Conservation (phyloP, 2,329 filamentous ascomycete genomes). For the Thermomyces lanuginosus region DNA sequence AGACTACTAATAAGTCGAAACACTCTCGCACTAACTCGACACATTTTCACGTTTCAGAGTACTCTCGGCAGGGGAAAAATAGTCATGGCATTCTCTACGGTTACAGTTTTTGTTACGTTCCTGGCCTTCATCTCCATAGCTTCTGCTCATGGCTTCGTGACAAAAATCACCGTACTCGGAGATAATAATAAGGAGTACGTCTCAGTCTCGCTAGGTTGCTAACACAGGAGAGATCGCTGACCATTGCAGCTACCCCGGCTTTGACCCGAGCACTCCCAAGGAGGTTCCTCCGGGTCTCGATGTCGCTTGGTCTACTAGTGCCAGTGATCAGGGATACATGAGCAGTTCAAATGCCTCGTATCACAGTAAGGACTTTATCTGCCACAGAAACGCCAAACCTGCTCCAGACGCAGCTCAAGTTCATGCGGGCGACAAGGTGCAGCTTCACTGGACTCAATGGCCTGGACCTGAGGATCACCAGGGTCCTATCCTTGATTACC, state of each 20-base stretch:
- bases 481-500: slow-evolving; percentile 48
- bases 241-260: slow-evolving; percentile 28
- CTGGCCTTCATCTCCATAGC: slow-evolving; percentile 21
- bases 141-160: slow-evolving; percentile 24
- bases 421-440: slow-evolving; percentile 42
- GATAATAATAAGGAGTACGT: slow-evolving; percentile 14
- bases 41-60: too few species aligned
- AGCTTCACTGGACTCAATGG: slow-evolving; percentile 49
- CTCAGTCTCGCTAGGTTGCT: slow-evolving; percentile 8
- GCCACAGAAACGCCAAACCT: slow-evolving; percentile 39
- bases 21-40: too few species aligned
- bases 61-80: too few species aligned
- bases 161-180: slow-evolving; percentile 20
- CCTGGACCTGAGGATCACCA: slow-evolving; percentile 52
- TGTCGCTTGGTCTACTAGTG: too few species aligned
- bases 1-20: background rate
- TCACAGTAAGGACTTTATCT: slow-evolving; percentile 41
- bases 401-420: slow-evolving; percentile 34
- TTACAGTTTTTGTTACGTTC: slow-evolving; percentile 12
- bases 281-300: too few species aligned
- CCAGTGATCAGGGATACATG: too few species aligned
- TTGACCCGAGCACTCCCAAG: too few species aligned
- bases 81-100: slow-evolving; percentile 16
- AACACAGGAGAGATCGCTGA: too few species aligned
- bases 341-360: too few species aligned